Percentiles rank a stretch among this genome's conserved stretches.
These are phyloP conservation scores for Acarospora socialis DNA, from an alignment of 2,329 filamentous ascomycete species.

Conservation along the genomic window DNA sequence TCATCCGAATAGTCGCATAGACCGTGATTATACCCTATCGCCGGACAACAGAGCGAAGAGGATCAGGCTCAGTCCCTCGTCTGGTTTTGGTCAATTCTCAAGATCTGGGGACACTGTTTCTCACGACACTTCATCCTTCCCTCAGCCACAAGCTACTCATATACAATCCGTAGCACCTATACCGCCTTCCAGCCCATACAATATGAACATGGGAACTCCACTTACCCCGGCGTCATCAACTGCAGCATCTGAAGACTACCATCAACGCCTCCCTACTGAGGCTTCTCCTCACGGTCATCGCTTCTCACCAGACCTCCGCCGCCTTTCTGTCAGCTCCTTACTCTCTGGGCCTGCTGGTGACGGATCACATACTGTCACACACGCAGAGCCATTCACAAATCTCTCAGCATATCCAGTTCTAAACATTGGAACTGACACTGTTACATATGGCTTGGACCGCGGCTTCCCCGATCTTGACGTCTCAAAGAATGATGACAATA, in stretches of 20 bases:
- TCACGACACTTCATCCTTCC: neutral
- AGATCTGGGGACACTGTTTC: constrained; percentile 12
- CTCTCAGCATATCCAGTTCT: too few relatives aligned
- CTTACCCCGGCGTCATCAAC: constrained; percentile 26
- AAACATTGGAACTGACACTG: constrained; percentile 22
- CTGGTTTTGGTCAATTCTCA: constrained; percentile 2
- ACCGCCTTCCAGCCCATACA: constrained; percentile 25
- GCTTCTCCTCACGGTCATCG: constrained; percentile 17
- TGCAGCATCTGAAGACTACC: constrained; percentile 30
- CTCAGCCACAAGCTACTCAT: neutral
- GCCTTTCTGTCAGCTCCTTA: constrained; percentile 52
- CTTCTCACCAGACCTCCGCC: constrained; percentile 31
- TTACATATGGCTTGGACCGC: constrained; percentile 55
- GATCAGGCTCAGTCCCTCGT: constrained; percentile 18
- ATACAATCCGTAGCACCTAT: constrained; percentile 1
- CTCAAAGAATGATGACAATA: constrained; percentile 54
- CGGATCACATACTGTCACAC: too few relatives aligned
- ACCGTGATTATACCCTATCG: too few relatives aligned
- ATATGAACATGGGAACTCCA: constrained; percentile 19
- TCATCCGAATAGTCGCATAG: too few relatives aligned
- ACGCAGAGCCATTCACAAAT: too few relatives aligned
- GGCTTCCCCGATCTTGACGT: constrained; percentile 57
- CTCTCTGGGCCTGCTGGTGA: constrained; percentile 37
- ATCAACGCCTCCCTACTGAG: constrained; percentile 22
- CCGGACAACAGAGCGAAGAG: constrained; percentile 24